These are phyloP conservation scores for Metschnikowia borealis DNA, from an alignment of 805 yeast genomes.

Conservation along the genomic window DNA sequence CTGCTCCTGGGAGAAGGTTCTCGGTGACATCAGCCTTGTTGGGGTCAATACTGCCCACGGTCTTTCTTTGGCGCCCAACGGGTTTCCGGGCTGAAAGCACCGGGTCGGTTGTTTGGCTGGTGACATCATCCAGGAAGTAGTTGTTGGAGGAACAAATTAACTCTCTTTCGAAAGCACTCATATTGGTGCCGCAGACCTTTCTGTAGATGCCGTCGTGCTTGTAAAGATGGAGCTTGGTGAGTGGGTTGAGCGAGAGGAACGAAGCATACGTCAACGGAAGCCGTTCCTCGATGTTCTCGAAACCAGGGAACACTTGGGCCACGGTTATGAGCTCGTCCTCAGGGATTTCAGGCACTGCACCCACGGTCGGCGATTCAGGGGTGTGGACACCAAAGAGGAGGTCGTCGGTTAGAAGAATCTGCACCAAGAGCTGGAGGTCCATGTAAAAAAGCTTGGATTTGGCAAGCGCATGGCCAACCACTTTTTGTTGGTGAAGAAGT, in stretches of 20 bases:
- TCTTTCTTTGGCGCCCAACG: conserved; percentile 29
- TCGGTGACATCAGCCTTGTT: conserved; percentile 38
- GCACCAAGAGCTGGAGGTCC: conserved; percentile 20
- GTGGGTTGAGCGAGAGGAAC: conserved; percentile 31
- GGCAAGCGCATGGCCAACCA: conserved; percentile 20
- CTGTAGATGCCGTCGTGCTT: conserved; percentile 23
- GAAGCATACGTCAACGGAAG: conserved; percentile 31
- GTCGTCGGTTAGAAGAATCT: conserved; percentile 13
- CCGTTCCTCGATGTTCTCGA: conserved; percentile 28
- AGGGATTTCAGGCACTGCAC: not conserved
- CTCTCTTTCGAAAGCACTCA: conserved; percentile 35
- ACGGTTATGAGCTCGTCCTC: conserved; percentile 32
- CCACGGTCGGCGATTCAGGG: conserved; percentile 7
- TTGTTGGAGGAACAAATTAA: conserved; percentile 29
- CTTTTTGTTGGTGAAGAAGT: conserved; percentile 15
- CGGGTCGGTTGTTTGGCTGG: conserved; percentile 6
- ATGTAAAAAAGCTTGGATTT: conserved; percentile 25
- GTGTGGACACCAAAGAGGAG: conserved; percentile 11
- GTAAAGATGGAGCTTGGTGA: conserved; percentile 36
- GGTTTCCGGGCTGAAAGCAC: conserved; percentile 17
- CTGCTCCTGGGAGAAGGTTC: conserved; percentile 41
- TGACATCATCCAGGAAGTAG: conserved; percentile 12
- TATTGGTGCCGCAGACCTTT: conserved; percentile 21
- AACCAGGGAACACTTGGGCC: conserved; percentile 39
- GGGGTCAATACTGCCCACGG: conserved; percentile 33